phyloP scores from a whole-genome alignment of 305 asterid species.

The Rubia tinctorum region DNA sequence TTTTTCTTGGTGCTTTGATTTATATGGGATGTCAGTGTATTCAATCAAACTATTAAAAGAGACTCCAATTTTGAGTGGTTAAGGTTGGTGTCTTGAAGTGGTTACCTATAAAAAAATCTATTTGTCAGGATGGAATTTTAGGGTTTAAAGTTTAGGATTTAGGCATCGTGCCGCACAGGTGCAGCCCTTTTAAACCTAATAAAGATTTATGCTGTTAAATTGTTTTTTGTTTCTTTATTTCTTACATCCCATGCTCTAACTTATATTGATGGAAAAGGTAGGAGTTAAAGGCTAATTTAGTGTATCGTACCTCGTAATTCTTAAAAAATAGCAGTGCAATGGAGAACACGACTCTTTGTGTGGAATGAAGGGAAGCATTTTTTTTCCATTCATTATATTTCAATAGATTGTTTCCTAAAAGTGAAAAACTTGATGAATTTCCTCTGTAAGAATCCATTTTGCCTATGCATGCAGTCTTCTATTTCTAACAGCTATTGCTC shows the following conservation, averaged over 20 bases:
- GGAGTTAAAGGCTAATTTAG: neutral
- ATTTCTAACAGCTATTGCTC: constrained; percentile 7
- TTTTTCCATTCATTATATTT: neutral
- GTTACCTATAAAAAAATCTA: neutral
- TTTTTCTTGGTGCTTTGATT: neutral
- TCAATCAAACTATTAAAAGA: neutral
- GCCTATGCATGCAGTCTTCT: constrained; percentile 8
- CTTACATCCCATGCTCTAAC: neutral
- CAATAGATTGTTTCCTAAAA: neutral
- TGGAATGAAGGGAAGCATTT: neutral
- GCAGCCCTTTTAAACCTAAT: neutral
- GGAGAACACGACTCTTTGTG: neutral
- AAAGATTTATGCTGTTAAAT: neutral
- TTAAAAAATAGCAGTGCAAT: neutral
- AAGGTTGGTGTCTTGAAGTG: neutral
- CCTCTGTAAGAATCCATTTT: neutral
- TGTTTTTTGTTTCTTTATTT: neutral
- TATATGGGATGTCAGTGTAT: neutral
- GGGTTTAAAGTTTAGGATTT: neutral
- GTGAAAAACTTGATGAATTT: neutral
- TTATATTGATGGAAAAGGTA: neutral
- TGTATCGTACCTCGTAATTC: neutral
- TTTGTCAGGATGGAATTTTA: no score
- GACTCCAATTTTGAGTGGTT: neutral
- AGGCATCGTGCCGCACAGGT: neutral